These are phyloP conservation scores for Jacaranda copaia DNA, from an alignment of 257 asterid genomes.

Conservation along the genomic window DNA sequence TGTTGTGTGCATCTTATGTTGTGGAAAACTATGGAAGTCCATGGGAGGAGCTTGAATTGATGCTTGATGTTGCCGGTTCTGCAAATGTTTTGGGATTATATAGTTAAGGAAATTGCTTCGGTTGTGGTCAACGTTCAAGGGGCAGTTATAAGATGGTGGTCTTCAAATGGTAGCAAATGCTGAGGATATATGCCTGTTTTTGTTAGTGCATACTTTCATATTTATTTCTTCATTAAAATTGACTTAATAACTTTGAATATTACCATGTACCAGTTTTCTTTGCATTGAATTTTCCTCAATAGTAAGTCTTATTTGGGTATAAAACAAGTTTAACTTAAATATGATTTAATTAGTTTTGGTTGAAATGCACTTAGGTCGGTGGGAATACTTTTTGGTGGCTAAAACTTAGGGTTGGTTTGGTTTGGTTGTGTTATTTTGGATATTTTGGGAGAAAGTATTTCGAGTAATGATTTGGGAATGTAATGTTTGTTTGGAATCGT, in stretches of 20 bases:
- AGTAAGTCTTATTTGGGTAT: slow-evolving; percentile 28
- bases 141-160: slow-evolving; percentile 22
- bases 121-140: slow-evolving; percentile 54
- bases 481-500: too few species aligned
- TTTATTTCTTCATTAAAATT: slow-evolving; percentile 30
- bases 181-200: slow-evolving; percentile 46
- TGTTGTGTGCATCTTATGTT: slow-evolving; percentile 25
- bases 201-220: slow-evolving; percentile 41
- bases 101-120: slow-evolving; percentile 28
- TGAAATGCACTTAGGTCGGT: too few species aligned
- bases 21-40: slow-evolving; percentile 38
- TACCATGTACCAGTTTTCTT: slow-evolving; percentile 36
- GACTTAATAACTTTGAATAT: slow-evolving; percentile 30
- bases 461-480: too few species aligned
- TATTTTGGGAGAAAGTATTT: too few species aligned
- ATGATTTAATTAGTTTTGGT: too few species aligned
- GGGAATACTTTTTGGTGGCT: too few species aligned
- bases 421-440: too few species aligned
- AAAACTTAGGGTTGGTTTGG: too few species aligned
- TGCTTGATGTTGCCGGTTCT: slow-evolving; percentile 18
- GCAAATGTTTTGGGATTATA: slow-evolving; percentile 8
- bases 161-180: slow-evolving; percentile 52
- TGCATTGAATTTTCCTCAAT: slow-evolving; percentile 34
- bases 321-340: slow-evolving; percentile 21
- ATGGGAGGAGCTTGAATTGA: slow-evolving; percentile 27